phyloP scores from a whole-genome alignment of 768 basidiomycete species.

The Dioszegia aurantiaca region DNA sequence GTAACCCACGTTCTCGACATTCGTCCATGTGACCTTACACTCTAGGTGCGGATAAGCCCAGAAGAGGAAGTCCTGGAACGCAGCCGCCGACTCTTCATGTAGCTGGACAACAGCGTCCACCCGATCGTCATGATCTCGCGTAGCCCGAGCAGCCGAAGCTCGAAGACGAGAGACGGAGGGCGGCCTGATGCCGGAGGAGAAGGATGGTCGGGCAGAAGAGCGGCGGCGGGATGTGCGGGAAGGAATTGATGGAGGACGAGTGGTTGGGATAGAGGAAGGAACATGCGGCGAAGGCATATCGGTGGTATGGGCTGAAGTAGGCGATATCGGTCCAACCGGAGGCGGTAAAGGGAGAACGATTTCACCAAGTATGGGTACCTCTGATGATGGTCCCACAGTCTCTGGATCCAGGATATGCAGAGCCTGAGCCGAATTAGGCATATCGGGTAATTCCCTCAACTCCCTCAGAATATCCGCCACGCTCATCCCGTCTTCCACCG shows the following conservation, averaged over 20 bases:
- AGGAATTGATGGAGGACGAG: background rate
- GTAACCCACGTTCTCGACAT: conserved; percentile 70
- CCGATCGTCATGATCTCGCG: background rate
- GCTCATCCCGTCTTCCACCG: conserved; percentile 23
- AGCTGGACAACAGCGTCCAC: conserved; percentile 73
- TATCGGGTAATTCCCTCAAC: conserved; percentile 28
- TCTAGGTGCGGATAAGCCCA: conserved; percentile 89
- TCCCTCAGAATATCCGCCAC: conserved; percentile 31
- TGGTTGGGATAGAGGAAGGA: background rate
- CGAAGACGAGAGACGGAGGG: conserved; percentile 1
- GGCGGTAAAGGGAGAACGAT: background rate
- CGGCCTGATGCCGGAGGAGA: conserved; percentile 22
- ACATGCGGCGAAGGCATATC: no score
- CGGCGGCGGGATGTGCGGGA: conserved; percentile 1
- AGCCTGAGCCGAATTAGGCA: background rate
- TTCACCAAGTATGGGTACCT: background rate
- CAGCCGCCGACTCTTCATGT: conserved; percentile 83
- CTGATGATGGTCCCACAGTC: background rate
- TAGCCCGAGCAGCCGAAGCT: background rate
- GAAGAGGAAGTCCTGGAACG: conserved; percentile 90
- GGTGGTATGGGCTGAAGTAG: no score
- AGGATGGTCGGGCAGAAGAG: conserved; percentile 30
- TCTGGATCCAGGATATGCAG: background rate
- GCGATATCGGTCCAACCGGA: no score
- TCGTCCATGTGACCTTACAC: conserved; percentile 89